Base-by-base conservation (phyloP, 225 moss, liverwort and hornwort genomes). In the Rhytidiadelphus loreus region DNA sequence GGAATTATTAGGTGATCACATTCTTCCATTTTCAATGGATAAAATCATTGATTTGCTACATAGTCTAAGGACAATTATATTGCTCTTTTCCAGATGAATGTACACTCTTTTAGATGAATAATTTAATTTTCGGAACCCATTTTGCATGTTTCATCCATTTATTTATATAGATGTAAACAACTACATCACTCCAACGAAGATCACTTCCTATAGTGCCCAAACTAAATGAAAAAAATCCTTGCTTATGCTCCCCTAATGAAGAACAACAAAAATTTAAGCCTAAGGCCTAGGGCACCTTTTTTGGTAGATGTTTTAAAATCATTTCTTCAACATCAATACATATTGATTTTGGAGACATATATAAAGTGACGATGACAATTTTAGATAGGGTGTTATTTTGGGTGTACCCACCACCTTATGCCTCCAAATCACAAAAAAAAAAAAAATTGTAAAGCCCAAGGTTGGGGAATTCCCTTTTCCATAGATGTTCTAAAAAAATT, bases 221-320 rank as follows among this genome's bases (percentile, higher is more conserved):
- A 20, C 1, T 33, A 20, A 32, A 32, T 7, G 3, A 3, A 32
- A 50, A 30, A 48, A 50, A 5, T 11, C 2, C 7, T 19, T 48
- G 2, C 1, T 19, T 20, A 4, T 74, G 32, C 48, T 11, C 2
- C 12, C 13, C 3, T 11, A 73, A 29, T 1, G 1, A 11, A 73
- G 28, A 73, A 17, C 0, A 0, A 29, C 11, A 46, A 11, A 6
- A 28, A 6, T 10, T 46, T 6, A 46, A 29, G 8, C 2, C 9
- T 7, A 46, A 18, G 5, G 17, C 6, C 1, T 0, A 2, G 1
- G 0, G n/a, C n/a, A 7, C 2, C 37, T 1, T 35, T 35, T 35
- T 35, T 10, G 10, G 4, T 37, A 37, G 21, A 66, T 66, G 37
- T 37, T 21, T 10, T 66, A 37, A 8, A 41, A 70, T 13, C 1